Percentiles rank a stretch among this genome's conserved stretches.
Evolutionary conservation across 768 basidiomycete species (phyloP).

Genomic region (Rhizopogon vulgaris): DNA sequence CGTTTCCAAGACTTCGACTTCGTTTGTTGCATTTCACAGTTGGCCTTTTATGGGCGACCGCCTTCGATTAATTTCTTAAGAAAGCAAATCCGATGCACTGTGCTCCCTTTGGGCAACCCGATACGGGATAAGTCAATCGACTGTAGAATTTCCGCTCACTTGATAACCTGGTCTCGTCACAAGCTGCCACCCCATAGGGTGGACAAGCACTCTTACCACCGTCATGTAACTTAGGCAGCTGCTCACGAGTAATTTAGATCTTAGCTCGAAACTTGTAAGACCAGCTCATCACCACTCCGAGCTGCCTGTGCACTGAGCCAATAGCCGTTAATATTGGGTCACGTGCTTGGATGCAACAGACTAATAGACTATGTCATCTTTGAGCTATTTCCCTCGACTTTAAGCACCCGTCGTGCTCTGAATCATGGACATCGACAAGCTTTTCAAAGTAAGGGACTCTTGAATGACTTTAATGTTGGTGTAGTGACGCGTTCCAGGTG

Average conservation of each 20-base stretch:
- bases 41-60: background rate
- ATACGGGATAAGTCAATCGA: too few species aligned
- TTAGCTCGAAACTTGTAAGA: too few species aligned
- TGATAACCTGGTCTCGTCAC: too few species aligned
- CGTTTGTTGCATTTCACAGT: background rate
- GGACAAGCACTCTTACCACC: too few species aligned
- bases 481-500: slow-evolving; percentile 33
- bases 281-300: too few species aligned
- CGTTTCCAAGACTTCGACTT: background rate
- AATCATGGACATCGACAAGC: slow-evolving; percentile 43
- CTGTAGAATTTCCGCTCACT: background rate
- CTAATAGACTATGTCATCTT: background rate
- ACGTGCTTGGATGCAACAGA: background rate
- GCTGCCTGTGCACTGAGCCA: too few species aligned
- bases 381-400: background rate
- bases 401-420: background rate
- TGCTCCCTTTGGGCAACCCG: background rate
- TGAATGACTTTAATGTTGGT: background rate
- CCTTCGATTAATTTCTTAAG: background rate
- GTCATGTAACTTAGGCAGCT: background rate
- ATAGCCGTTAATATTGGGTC: background rate
- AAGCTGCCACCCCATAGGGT: too few species aligned
- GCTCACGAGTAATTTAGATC: too few species aligned
- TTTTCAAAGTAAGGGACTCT: slow-evolving; percentile 36
- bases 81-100: background rate